Conservation (phyloP, 1,284 basidiomycete species). For the Pseudozyma hubeiensis region DNA sequence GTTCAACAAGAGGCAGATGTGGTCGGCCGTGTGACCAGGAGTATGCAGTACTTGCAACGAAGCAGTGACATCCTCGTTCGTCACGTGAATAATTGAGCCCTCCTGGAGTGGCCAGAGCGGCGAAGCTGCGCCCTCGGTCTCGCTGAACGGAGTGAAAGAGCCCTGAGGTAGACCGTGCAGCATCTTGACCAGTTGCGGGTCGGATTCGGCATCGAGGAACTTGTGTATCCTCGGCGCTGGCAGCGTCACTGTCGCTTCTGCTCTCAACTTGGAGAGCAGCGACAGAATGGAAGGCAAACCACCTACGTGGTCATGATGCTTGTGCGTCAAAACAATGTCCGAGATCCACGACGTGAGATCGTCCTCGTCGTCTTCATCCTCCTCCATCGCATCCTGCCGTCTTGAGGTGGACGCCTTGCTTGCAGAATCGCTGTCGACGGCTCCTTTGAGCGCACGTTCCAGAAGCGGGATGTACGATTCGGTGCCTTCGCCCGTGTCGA, state of each 20-base stretch:
- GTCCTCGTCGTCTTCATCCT: slow-evolving; percentile 38
- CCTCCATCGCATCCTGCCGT: slow-evolving; percentile 21
- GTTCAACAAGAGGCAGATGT: slow-evolving; percentile 73
- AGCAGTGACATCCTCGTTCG: slow-evolving; percentile 16
- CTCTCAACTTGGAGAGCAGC: slow-evolving; percentile 73
- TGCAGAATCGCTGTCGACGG: slow-evolving; percentile 15
- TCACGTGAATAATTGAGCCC: slow-evolving; percentile 33
- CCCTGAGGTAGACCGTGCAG: slow-evolving; percentile 81
- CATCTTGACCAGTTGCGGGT: slow-evolving; percentile 84
- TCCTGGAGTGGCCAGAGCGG: slow-evolving; percentile 40
- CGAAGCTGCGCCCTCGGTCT: slow-evolving; percentile 8
- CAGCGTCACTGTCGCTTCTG: slow-evolving; percentile 36
- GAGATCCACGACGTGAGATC: slow-evolving; percentile 52
- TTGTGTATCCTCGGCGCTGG: slow-evolving; percentile 71
- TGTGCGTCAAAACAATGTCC: slow-evolving; percentile 88
- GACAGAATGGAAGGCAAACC: slow-evolving; percentile 80
- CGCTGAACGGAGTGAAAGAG: slow-evolving; percentile 77
- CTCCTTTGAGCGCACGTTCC: slow-evolving; percentile 73
- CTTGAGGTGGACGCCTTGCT: not conserved
- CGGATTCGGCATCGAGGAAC: slow-evolving; percentile 61
- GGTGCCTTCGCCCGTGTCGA: slow-evolving; percentile 89
- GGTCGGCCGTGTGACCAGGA: slow-evolving; percentile 91
- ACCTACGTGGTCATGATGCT: slow-evolving; percentile 86
- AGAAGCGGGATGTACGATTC: slow-evolving; percentile 78
- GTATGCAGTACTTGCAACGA: slow-evolving; percentile 78